Conservation (phyloP, 805 yeast genomes). For the Candida quercuum region DNA sequence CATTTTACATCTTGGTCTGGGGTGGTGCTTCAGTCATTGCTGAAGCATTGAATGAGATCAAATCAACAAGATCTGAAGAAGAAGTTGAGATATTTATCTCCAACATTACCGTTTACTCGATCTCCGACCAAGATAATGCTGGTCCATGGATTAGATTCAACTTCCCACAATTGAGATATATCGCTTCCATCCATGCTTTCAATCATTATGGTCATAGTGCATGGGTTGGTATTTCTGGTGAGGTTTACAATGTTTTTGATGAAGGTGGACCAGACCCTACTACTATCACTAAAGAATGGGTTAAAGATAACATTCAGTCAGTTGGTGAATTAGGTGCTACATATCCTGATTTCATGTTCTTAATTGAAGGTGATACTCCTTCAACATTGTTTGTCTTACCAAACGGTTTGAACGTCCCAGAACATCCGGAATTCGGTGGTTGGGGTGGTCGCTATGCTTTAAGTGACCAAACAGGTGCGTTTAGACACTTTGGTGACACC, state of each 20-base stretch:
- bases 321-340: constrained; percentile 25
- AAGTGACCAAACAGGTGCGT: constrained; percentile 17
- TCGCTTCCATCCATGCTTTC: constrained; percentile 25
- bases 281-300: constrained; percentile 24
- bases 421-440: constrained; percentile 27
- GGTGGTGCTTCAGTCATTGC: constrained; percentile 29
- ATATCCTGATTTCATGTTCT: constrained; percentile 21
- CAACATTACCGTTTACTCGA: constrained; percentile 23
- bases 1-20: constrained; percentile 24
- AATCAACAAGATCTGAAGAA: constrained; percentile 10
- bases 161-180: constrained; percentile 23
- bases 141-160: constrained; percentile 28
- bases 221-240: constrained; percentile 30
- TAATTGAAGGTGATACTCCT: constrained; percentile 30
- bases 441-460: constrained; percentile 30
- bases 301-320: constrained; percentile 16
- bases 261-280: constrained; percentile 23
- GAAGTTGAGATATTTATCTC: constrained; percentile 13
- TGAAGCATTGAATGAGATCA: constrained; percentile 24
- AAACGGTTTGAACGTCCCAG: constrained; percentile 26
- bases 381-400: constrained; percentile 24
- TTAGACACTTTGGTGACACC: constrained; percentile 21
- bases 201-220: constrained; percentile 25
- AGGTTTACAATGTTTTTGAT: constrained; percentile 18
- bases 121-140: constrained; percentile 29